These are phyloP conservation scores for Pythium pectinolyticum DNA, from an alignment of 352 stramenopile genomes.

Conservation along the genomic window DNA sequence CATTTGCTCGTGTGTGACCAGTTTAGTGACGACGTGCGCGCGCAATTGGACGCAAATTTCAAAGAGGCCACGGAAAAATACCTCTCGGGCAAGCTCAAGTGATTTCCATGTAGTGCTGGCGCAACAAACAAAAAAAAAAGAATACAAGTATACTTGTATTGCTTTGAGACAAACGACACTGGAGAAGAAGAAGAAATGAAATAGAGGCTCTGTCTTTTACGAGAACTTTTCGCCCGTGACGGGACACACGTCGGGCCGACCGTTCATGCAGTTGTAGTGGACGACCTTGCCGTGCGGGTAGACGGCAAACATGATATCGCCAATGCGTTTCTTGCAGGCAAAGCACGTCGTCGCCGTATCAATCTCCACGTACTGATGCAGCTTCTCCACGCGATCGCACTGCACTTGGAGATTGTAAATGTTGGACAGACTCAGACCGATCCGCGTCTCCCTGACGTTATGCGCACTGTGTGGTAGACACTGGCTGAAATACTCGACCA, in stretches of 20 bases:
- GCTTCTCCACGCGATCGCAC: slow-evolving; percentile 79
- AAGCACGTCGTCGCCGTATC: slow-evolving; percentile 77
- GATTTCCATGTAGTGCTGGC: background rate
- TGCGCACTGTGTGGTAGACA: slow-evolving; percentile 77
- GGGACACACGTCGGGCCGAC: slow-evolving; percentile 76
- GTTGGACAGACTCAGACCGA: slow-evolving; percentile 83
- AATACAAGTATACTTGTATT: slow-evolving; percentile 7
- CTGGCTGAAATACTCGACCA: slow-evolving; percentile 85
- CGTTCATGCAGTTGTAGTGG: slow-evolving; percentile 89
- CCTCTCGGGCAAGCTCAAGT: slow-evolving; percentile 22
- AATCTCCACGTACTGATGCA: slow-evolving; percentile 80
- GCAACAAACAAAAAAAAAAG: background rate
- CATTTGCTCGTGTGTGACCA: slow-evolving; percentile 69
- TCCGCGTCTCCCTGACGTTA: slow-evolving; percentile 79
- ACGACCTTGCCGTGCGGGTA: slow-evolving; percentile 86
- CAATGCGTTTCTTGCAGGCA: slow-evolving; percentile 85
- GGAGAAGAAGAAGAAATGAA: too few species aligned
- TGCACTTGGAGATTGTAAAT: slow-evolving; percentile 90
- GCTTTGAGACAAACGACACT: too few species aligned
- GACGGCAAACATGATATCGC: slow-evolving; percentile 86
- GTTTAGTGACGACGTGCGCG: slow-evolving; percentile 59
- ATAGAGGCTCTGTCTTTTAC: too few species aligned
- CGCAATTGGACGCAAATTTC: slow-evolving; percentile 33
- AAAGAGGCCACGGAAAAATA: slow-evolving; percentile 35
- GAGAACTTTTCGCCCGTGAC: slow-evolving; percentile 82